Percentiles rank a stretch among this genome's conserved stretches.
These are phyloP conservation scores for Ampelomyces quisqualis DNA, from an alignment of 2,329 filamentous ascomycete genomes.

Conservation along the genomic window DNA sequence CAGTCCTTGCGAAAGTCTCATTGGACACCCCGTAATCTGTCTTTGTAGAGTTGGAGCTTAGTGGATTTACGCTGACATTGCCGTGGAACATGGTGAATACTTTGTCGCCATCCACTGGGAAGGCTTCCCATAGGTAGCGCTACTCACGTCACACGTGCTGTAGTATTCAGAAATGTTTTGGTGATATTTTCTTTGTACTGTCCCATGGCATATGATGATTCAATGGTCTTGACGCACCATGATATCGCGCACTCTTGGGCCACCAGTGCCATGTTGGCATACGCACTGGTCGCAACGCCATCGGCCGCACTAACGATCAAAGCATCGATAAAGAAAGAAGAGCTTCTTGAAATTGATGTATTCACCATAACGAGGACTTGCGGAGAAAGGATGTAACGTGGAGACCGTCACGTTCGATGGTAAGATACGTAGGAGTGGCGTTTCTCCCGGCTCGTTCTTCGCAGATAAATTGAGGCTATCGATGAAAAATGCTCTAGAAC, in stretches of 20 bases:
- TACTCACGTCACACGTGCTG: too few relatives aligned
- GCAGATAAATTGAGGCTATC: too few relatives aligned
- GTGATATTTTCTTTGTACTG: slow-evolving; percentile 20
- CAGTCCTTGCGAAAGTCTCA: not conserved
- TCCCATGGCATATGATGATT: slow-evolving; percentile 17
- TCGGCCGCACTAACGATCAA: slow-evolving; percentile 13
- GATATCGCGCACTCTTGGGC: slow-evolving; percentile 25
- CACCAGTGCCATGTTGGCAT: slow-evolving; percentile 8
- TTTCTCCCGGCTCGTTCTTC: too few relatives aligned
- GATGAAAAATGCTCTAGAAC: too few relatives aligned
- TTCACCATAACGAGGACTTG: slow-evolving; percentile 16
- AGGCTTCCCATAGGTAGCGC: not conserved
- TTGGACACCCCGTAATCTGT: not conserved
- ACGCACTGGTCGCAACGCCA: slow-evolving; percentile 11
- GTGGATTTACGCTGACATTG: not conserved
- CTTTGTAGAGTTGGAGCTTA: slow-evolving; percentile 1
- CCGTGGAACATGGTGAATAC: not conserved
- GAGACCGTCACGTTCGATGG: too few relatives aligned
- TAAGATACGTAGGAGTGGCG: too few relatives aligned
- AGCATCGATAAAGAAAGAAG: slow-evolving; percentile 10
- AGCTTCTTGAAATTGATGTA: slow-evolving; percentile 23
- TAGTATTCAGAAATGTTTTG: not conserved
- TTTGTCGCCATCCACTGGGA: not conserved
- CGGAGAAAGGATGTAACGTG: too few relatives aligned
- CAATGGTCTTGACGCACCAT: slow-evolving; percentile 28